These are phyloP conservation scores for Themeda triandra DNA, from an alignment of 176 grass and related monocot genomes.

Conservation along the genomic window DNA sequence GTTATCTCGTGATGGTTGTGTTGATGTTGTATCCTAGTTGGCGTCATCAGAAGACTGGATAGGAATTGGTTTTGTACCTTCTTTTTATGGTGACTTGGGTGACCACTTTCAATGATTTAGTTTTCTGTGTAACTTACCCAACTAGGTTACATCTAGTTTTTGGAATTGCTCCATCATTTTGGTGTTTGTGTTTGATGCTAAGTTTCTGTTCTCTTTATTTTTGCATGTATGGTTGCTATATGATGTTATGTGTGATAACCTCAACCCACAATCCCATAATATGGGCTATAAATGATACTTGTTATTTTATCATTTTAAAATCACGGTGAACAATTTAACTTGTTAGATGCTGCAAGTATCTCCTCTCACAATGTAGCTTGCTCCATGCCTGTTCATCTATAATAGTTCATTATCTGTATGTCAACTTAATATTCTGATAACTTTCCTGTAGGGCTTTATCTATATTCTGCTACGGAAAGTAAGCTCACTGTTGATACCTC, in stretches of 20 bases:
- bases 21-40: slow-evolving; percentile 12
- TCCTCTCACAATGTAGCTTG: background rate
- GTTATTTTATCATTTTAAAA: slow-evolving; percentile 9
- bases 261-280: background rate
- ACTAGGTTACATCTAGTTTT: background rate
- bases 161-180: background rate
- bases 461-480: slow-evolving; percentile 85
- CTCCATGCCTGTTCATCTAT: background rate
- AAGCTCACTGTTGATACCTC: slow-evolving; percentile 97
- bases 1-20: background rate
- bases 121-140: background rate
- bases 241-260: background rate
- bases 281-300: background rate
- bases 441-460: slow-evolving; percentile 77
- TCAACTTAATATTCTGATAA: slow-evolving; percentile 11
- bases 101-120: background rate
- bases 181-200: background rate
- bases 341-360: slow-evolving; percentile 20
- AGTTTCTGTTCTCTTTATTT: background rate
- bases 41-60: background rate
- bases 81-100: background rate
- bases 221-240: background rate
- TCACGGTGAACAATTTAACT: background rate
- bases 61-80: background rate
- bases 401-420: background rate